Base-by-base conservation (phyloP, 164 flowering plant species). In the Amborella trichopoda region DNA sequence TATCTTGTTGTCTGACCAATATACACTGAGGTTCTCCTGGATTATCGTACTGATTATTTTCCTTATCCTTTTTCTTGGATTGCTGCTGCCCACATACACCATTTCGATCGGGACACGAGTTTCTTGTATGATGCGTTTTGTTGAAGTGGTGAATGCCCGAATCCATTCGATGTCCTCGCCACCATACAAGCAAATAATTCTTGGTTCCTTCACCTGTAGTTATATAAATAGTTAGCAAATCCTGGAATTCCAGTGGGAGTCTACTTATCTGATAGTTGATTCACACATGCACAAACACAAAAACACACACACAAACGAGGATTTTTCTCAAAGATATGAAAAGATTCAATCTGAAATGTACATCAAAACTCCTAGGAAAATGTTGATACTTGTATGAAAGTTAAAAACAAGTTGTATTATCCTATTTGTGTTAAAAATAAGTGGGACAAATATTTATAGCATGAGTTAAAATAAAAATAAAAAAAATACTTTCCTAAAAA, bases 141-240 rank as follows among this genome's bases (percentile, higher is more conserved):
- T 46, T 52, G 45, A 64, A 2, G 43, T 40, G 49, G 42, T 69
- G 56, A 80, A 66, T 26, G 76, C 73, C 62, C 64, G 62, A 5
- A 78, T 72, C 97, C 97, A 82, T 1, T 78, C 69, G 14, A 66
- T 5, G 58, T 72, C 55, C 11, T 54, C 50, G 41, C 94, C 72
- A 60, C 84, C 94, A 49, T 70, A 80, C 3, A 88, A 54, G 63
- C 89, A 88, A 41, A 84, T 32, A 23, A 67, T 52, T 50, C 63
- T 60, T 33, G 80, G 83, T 68, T 80, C 73, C 65, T 72, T 65
- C 0, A 78, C 70, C 97, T 84, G 77, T 49, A 69, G 4, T 28
- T n/a, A n/a, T n/a, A n/a, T n/a, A n/a, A n/a, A n/a, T n/a, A n/a
- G n/a, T n/a, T n/a, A n/a, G n/a, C n/a, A n/a, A n/a, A n/a, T n/a